Evolutionary conservation across 129 eudicot species (phyloP), one percentile per base, ranked within the genome.

Genomic region (Solidago caesia): DNA sequence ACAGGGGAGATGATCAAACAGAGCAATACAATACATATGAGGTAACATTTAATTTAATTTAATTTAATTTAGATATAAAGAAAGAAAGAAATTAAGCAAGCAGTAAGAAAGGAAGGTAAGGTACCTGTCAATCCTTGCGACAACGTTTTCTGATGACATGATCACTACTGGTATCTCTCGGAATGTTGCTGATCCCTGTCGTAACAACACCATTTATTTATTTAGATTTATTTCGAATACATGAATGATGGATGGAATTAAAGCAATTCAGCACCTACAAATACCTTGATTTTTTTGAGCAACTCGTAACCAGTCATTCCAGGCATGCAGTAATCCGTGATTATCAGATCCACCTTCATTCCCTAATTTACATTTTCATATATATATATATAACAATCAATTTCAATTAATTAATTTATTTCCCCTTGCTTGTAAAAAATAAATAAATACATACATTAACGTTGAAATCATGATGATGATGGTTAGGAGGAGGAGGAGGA

Each of bases 231-330:
- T 21, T 21, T 21, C 21, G 21, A 21, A 21, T 16, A 57, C 26
- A 59, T 5, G 21, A 14, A 21, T 21, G 21, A 21, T 21, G 15
- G 1, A 43, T n/a, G 39, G 26, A 49, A 43, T 21, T 26, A 21
- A n/a, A 41, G 33, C 44, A 39, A 44, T 25, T 44, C 29, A 44
- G 39, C 16, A 67, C 16, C n/a, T 15, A 44, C 41, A 67, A 47
- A 4, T 68, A 92, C 98, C 98, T 93, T 93, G 11, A 93, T 90
- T 61, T 84, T 90, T 64, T 93, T 93, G 47, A 93, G 96, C 84
- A 93, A 81, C 72, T 93, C 97, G 60, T 90, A 93, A 44, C 98
- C 98, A 70, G 92, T 93, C 98, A 93, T 93, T 71, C 97, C 98
- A 73, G 98, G 98, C 98, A 92, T 92, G 72, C 95, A 92, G 49